These are phyloP conservation scores for Hymenoscyphus infarciens DNA, from an alignment of 2,329 filamentous ascomycete species.

Conservation along the genomic window DNA sequence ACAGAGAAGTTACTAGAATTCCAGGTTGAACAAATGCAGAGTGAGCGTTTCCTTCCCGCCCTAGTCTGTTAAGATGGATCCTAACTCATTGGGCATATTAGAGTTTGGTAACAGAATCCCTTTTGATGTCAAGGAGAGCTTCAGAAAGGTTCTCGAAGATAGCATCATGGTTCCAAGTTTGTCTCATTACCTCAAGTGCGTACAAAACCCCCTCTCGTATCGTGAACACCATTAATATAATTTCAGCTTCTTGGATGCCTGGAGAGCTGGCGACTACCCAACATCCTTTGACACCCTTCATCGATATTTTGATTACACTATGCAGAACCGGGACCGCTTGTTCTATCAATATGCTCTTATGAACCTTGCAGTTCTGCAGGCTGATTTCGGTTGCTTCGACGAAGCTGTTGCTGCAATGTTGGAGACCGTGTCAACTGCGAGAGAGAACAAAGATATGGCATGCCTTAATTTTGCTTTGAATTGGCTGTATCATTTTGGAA, in stretches of 20 bases:
- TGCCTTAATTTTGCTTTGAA: conserved; percentile 94
- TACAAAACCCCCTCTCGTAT: background rate
- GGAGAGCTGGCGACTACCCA: conserved; percentile 85
- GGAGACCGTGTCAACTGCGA: conserved; percentile 89
- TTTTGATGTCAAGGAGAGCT: conserved; percentile 65
- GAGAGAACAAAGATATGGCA: conserved; percentile 87
- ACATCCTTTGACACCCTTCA: conserved; percentile 89
- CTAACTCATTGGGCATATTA: conserved; percentile 37
- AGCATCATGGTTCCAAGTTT: conserved; percentile 68
- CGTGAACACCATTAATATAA: conserved; percentile 17
- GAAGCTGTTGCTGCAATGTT: conserved; percentile 94
- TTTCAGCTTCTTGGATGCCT: conserved; percentile 79
- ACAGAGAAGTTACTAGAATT: conserved; percentile 80
- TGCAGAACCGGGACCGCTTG: conserved; percentile 75
- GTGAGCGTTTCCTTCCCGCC: conserved; percentile 41
- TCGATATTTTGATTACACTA: conserved; percentile 94
- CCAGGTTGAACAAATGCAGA: conserved; percentile 84
- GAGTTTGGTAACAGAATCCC: conserved; percentile 77
- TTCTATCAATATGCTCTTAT: conserved; percentile 95
- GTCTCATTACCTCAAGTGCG: conserved; percentile 69
- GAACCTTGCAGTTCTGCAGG: conserved; percentile 88
- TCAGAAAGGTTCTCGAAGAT: conserved; percentile 65
- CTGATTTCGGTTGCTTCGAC: conserved; percentile 86
- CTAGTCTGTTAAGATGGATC: background rate
- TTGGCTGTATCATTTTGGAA: conserved; percentile 94